A percentile compares a stretch with the other conserved stretches of the same genome.
Evolutionary conservation across 2,329 filamentous ascomycete species (phyloP).

Genomic region (Apiospora malaysiana): DNA sequence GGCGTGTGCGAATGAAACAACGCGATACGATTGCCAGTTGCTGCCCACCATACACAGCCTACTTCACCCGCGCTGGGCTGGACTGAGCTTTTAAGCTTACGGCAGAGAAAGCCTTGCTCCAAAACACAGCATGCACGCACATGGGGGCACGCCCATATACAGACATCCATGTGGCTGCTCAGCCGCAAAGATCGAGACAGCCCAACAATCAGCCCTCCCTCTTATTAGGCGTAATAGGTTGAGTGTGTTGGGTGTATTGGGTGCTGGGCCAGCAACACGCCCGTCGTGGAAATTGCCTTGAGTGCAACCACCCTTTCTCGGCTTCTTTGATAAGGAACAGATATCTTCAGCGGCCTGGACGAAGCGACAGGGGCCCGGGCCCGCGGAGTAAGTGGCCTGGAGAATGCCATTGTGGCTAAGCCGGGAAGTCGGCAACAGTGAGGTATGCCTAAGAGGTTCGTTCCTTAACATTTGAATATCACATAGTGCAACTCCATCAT

Average conservation of each 20-base stretch:
- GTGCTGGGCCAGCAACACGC: background rate
- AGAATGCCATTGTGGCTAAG: conserved; percentile 9
- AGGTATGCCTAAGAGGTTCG: background rate
- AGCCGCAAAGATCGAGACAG: background rate
- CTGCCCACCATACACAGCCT: conserved; percentile 1
- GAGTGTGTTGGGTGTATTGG: too few relatives aligned
- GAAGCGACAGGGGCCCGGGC: conserved; percentile 2
- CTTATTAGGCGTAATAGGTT: background rate
- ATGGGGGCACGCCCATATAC: background rate
- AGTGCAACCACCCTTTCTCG: background rate
- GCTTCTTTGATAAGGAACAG: background rate
- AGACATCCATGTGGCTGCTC: conserved; percentile 8
- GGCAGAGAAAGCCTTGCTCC: conserved; percentile 7
- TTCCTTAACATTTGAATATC: too few relatives aligned
- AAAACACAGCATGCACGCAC: background rate
- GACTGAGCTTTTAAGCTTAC: background rate
- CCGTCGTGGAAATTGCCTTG: background rate
- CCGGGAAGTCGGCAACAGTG: conserved; percentile 11
- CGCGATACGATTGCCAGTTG: conserved; percentile 3
- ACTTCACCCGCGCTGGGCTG: background rate
- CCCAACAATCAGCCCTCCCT: conserved; percentile 10
- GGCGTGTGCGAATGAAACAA: conserved; percentile 2
- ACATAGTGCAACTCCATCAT: too few relatives aligned
- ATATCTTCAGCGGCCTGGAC: conserved; percentile 3
- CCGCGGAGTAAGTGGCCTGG: conserved; percentile 4